A percentile compares a stretch with the other conserved stretches of the same genome.
Conservation (phyloP, 768 basidiomycete species). For the Psilocybe sp. region DNA sequence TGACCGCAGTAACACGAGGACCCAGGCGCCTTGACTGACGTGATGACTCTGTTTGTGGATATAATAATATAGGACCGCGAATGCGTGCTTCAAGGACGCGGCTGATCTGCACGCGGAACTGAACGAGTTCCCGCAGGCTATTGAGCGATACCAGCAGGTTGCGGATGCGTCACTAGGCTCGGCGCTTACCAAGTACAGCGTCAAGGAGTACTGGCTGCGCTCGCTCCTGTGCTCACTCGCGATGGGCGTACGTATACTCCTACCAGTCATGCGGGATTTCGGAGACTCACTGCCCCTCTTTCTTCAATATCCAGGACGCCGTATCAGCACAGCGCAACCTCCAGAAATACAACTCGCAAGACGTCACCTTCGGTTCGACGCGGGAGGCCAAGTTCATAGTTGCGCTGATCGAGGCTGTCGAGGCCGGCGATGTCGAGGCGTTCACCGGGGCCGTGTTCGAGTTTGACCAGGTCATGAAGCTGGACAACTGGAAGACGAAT, state of each 20-base stretch:
- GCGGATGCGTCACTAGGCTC: slow-evolving; percentile 80
- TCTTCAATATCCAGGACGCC: slow-evolving; percentile 55
- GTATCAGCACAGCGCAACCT: slow-evolving; percentile 82
- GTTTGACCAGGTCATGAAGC: slow-evolving; percentile 86
- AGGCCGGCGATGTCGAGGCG: slow-evolving; percentile 44
- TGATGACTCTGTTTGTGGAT: no score
- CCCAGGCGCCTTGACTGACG: background rate
- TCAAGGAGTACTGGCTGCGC: slow-evolving; percentile 96
- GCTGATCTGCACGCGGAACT: slow-evolving; percentile 93
- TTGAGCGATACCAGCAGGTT: slow-evolving; percentile 87
- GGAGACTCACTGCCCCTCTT: background rate
- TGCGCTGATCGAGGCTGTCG: slow-evolving; percentile 71
- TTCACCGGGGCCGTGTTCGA: slow-evolving; percentile 88
- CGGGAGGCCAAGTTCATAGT: slow-evolving; percentile 89
- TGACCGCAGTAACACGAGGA: slow-evolving; percentile 11
- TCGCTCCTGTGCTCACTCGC: slow-evolving; percentile 87
- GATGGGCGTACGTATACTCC: slow-evolving; percentile 58
- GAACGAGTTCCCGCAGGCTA: slow-evolving; percentile 81
- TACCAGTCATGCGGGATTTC: background rate
- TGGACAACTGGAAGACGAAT: slow-evolving; percentile 95
- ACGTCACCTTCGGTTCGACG: slow-evolving; percentile 82
- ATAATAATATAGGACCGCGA: slow-evolving; percentile 70
- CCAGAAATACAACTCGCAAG: slow-evolving; percentile 73
- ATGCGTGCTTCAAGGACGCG: slow-evolving; percentile 93
- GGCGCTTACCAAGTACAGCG: slow-evolving; percentile 93